Conservation (phyloP, 2,329 filamentous ascomycete species). For the Diaporthe vaccinii region DNA sequence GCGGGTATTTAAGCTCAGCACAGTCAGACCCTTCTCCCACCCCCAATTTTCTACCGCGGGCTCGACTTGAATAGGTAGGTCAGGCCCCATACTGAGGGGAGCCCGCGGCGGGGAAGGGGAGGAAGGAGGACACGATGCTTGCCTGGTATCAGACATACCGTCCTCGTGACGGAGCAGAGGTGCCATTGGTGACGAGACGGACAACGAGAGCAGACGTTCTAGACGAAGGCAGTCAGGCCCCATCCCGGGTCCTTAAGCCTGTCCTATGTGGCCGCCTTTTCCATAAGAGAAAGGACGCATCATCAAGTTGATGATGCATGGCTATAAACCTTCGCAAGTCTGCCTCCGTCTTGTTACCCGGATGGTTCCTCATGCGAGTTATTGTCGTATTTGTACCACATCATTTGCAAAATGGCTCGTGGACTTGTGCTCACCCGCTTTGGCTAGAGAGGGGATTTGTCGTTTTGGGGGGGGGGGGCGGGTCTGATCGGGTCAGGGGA, state of each 20-base stretch:
- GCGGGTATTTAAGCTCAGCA: not conserved
- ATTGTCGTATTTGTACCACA: not conserved
- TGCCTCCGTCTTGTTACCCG: not conserved
- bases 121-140: not conserved
- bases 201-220: not conserved
- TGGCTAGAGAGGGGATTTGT: not conserved
- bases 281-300: not conserved
- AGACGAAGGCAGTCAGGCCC: not conserved
- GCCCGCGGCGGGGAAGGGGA: not conserved
- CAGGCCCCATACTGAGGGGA: not conserved
- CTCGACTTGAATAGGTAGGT: not conserved
- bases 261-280: not conserved
- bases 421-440: not conserved
- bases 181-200: not conserved
- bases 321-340: not conserved
- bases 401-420: not conserved
- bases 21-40: not conserved
- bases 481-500: not conserved
- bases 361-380: not conserved
- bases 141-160: constrained; percentile 9
- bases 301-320: constrained; percentile 17
- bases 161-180: not conserved
- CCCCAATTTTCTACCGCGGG: not conserved
- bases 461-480: not conserved
- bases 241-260: not conserved